phyloP scores from a whole-genome alignment of 768 basidiomycete genomes.

The Serendipita sp. region DNA sequence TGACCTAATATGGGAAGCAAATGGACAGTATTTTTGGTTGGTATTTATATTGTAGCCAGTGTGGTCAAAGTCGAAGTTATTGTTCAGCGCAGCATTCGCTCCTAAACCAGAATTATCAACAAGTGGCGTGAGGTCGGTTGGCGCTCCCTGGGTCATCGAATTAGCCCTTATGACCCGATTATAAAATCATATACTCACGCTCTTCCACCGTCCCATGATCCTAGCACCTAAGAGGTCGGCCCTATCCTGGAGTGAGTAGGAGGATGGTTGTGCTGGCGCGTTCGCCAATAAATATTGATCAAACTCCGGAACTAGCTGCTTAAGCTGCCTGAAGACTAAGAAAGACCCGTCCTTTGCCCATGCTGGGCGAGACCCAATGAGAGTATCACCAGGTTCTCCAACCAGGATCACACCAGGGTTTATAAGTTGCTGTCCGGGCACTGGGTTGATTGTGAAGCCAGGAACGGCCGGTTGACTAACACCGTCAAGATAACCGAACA shows the following conservation, averaged over 20 bases:
- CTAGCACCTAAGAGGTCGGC: conserved; percentile 37
- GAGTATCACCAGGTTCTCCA: conserved; percentile 28
- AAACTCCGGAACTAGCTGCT: conserved; percentile 32
- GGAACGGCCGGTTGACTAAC: conserved; percentile 19
- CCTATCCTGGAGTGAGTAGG: conserved; percentile 24
- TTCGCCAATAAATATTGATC: conserved; percentile 28
- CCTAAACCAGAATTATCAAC: conserved; percentile 27
- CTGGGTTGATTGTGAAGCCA: conserved; percentile 18
- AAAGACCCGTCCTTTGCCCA: conserved; percentile 11
- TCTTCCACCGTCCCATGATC: conserved; percentile 39
- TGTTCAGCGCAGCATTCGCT: conserved; percentile 26
- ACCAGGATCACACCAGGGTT: conserved; percentile 29
- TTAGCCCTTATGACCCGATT: neutral
- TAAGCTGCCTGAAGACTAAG: conserved; percentile 18
- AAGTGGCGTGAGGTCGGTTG: conserved; percentile 30
- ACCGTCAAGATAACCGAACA: conserved; percentile 20
- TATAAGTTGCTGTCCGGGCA: conserved; percentile 20
- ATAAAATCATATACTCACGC: conserved; percentile 11
- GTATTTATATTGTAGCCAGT: conserved; percentile 14
- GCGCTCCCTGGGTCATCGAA: conserved; percentile 20
- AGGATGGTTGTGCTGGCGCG: conserved; percentile 7
- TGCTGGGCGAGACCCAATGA: conserved; percentile 18
- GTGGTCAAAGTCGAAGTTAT: conserved; percentile 24
- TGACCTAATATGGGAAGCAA: conserved; percentile 31
- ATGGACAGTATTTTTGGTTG: conserved; percentile 25